A percentile compares a stretch with the other conserved stretches of the same genome.
phyloP scores from a whole-genome alignment of 225 moss, liverwort and hornwort species.

The Bryoerythrophyllum caledonicum region DNA sequence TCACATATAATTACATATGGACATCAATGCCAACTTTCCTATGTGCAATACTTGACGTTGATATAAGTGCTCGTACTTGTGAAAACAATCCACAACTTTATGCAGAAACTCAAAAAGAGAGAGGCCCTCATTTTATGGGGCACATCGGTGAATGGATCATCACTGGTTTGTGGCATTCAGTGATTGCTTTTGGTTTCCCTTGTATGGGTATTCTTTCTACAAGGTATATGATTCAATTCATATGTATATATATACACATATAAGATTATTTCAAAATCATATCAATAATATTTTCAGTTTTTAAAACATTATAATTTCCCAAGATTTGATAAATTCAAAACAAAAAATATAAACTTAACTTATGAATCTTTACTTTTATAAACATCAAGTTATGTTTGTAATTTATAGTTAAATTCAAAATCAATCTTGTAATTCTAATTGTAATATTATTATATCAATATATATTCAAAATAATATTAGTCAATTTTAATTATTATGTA shows the following conservation, averaged over 20 bases:
- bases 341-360: background rate
- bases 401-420: too few species aligned
- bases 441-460: background rate
- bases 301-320: too few species aligned
- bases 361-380: background rate
- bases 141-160: slow-evolving; percentile 50
- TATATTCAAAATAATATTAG: too few species aligned
- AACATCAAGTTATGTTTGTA: background rate
- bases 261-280: too few species aligned
- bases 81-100: slow-evolving; percentile 95
- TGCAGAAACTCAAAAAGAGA: slow-evolving; percentile 70
- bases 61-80: slow-evolving; percentile 71
- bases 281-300: too few species aligned
- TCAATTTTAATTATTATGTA: too few species aligned
- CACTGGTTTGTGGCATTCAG: slow-evolving; percentile 67
- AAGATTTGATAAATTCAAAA: background rate
- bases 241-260: too few species aligned
- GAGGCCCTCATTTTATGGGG: slow-evolving; percentile 40
- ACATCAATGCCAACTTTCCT: slow-evolving; percentile 61
- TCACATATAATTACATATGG: slow-evolving; percentile 81
- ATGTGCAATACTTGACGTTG: slow-evolving; percentile 73
- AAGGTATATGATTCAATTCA: slow-evolving; percentile 31
- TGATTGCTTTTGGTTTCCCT: slow-evolving; percentile 65
- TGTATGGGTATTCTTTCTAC: slow-evolving; percentile 26
- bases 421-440: background rate